Evolutionary conservation across 805 yeast species (phyloP), one percentile per base, ranked within the genome.

Genomic region (Diddensiella transvaalensis): DNA sequence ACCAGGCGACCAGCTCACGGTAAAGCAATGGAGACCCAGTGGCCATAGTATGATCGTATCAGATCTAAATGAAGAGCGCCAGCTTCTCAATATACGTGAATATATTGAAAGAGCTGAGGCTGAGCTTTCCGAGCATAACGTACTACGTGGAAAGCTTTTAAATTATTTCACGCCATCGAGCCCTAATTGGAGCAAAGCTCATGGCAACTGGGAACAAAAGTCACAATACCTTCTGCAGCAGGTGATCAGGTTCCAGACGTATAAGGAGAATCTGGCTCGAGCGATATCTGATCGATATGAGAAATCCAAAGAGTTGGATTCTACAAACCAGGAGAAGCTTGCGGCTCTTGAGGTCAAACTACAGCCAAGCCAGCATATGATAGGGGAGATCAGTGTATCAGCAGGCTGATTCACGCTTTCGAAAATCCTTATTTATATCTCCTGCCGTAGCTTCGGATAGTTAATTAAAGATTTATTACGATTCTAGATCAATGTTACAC

Each of bases 61-160:
- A 5, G 63, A 61, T 6, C 51, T 70, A 15, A 42, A 55, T 45
- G 62, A 49, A 22, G 61, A 38, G 5, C 68, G 68, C 6, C 83
- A 79, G 58, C 60, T 74, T 21, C 52, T 55, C 2, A 64, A 64
- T 26, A 55, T 81, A 51, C 59, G 65, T 39, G 54, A 55, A 4
- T 77, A 78, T 45, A 68, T 76, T 3, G 60, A 63, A 5, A 60
- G 61, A 2, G 60, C 81, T 23, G 72, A 69, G 38, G 44, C 51
- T 11, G 62, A 68, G 43, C 66, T 77, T 15, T 70, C 71, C 15
- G 60, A 63, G 18, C 86, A 80, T 59, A 71, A 71, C 47, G 63
- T 59, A 22, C 49, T 73, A 23, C 69, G 73, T 43, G 67, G 67
- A 1, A 59, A 56, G 3, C 54, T 78, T 51, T 58, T 69, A 18